Conservation (phyloP, 2,329 filamentous ascomycete species). For the Sclerotinia trifoliorum region DNA sequence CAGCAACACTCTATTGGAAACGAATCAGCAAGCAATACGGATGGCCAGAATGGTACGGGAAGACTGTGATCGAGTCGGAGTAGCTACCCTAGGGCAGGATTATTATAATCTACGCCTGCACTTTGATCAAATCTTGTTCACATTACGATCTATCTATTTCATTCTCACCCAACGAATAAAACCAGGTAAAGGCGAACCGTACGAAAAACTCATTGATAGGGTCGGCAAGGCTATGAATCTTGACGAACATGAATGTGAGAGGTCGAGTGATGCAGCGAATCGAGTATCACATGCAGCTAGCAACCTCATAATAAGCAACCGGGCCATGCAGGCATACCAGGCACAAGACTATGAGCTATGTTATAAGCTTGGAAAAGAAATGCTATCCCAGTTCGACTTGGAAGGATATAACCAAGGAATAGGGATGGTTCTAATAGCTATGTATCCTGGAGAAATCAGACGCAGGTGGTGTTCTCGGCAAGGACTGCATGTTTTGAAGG, state of each 20-base stretch:
- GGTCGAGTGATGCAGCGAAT: not conserved
- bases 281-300: not conserved
- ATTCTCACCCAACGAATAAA: not conserved
- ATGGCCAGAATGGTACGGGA: not conserved
- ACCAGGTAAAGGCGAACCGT: not conserved
- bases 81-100: not conserved
- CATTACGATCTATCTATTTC: not conserved
- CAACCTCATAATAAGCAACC: not conserved
- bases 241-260: not conserved
- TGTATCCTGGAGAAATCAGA: conserved; percentile 5
- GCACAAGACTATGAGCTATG: not conserved
- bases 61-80: not conserved
- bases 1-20: not conserved
- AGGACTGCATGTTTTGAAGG: not conserved
- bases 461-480: conserved; percentile 8
- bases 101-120: not conserved
- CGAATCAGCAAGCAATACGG: not conserved
- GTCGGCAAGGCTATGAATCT: not conserved
- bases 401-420: conserved; percentile 12
- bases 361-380: not conserved
- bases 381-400: not conserved
- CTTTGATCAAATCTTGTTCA: not conserved
- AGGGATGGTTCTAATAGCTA: not conserved
- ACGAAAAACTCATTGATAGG: not conserved
- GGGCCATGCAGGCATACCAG: not conserved